Evolutionary conservation across 2,329 filamentous ascomycete species (phyloP).

Genomic region (Fusarium sororula): DNA sequence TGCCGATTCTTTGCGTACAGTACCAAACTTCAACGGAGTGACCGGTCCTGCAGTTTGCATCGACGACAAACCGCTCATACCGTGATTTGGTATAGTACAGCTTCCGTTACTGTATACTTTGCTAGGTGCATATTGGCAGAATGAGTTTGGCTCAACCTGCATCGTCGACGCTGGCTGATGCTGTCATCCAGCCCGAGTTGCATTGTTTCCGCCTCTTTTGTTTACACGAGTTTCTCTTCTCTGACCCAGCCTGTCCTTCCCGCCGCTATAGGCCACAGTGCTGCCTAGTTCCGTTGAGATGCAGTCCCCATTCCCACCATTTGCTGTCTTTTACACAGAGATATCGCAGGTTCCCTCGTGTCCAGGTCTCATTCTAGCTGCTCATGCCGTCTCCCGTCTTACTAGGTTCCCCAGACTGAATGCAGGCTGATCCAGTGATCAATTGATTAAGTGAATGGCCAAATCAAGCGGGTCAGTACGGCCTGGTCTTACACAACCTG

Average conservation of each 20-base stretch:
- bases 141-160: background rate
- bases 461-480: background rate
- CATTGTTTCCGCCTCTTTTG: constrained; percentile 18
- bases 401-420: constrained; percentile 10
- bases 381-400: constrained; percentile 32
- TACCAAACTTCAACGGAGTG: constrained; percentile 17
- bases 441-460: constrained; percentile 17
- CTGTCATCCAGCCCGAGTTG: constrained; percentile 24
- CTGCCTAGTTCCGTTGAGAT: constrained; percentile 1
- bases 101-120: constrained; percentile 24
- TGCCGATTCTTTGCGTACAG: constrained; percentile 15
- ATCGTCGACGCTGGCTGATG: constrained; percentile 11
- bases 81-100: constrained; percentile 18
- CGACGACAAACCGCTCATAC: constrained; percentile 30
- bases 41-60: constrained; percentile 22
- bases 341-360: constrained; percentile 31
- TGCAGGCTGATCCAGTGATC: constrained; percentile 27
- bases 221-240: constrained; percentile 9
- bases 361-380: constrained; percentile 11
- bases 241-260: constrained; percentile 2
- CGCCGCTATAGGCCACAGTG: constrained; percentile 13
- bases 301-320: constrained; percentile 3
- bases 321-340: constrained; percentile 21
- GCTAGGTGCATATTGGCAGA: constrained; percentile 19
- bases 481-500: constrained; percentile 23